Base-by-base conservation (phyloP, 345 rosid genomes). In the Euphorbia tirucalli region DNA sequence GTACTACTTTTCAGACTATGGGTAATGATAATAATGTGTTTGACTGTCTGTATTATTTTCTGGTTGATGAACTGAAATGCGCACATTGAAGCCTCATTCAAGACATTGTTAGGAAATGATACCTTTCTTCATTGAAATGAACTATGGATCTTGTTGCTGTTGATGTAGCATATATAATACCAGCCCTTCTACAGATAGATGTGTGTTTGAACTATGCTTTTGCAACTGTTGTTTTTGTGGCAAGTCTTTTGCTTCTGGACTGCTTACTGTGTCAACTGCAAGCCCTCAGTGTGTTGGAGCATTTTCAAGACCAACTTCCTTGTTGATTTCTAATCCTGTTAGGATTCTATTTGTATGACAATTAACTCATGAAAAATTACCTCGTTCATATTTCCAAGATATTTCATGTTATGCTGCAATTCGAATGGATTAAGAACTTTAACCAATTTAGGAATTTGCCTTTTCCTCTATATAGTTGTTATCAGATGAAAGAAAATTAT, bases 201-300 rank as follows among this genome's bases (percentile, higher is more conserved):
- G 25, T 60, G 66, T 52, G n/a, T n/a, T n/a, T 50, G 19, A 54
- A 55, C 21, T 21, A 41, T 32, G 61, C 80, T 70, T 18, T 85
- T 70, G 82, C 86, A 73, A 85, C 88, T 52, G 79, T 85, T 69
- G 28, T 84, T 59, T 92, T 92, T 79, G 71, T 79, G 74, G 78
- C 76, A 37, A 90, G 43, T 81, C 87, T 70, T 71, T 83, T 30
- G 83, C 74, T 69, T 88, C 88, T 46, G 95, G 95, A 30, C 85
- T 94, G 72, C 92, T 92, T 62, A 85, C 96, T 58, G 75, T 89
- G 70, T 90, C 98, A 57, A 89, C 90, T 16, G 85, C 97, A 69
- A 89, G 87, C 82, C 98, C 92, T 73, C 87, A 79, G 50, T 79
- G 95, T 13, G 80, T 71, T 13, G 87, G 90, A 48, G 95, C 93